These are phyloP conservation scores for Cardamine occulta DNA, from an alignment of 345 rosid species.

Conservation along the genomic window DNA sequence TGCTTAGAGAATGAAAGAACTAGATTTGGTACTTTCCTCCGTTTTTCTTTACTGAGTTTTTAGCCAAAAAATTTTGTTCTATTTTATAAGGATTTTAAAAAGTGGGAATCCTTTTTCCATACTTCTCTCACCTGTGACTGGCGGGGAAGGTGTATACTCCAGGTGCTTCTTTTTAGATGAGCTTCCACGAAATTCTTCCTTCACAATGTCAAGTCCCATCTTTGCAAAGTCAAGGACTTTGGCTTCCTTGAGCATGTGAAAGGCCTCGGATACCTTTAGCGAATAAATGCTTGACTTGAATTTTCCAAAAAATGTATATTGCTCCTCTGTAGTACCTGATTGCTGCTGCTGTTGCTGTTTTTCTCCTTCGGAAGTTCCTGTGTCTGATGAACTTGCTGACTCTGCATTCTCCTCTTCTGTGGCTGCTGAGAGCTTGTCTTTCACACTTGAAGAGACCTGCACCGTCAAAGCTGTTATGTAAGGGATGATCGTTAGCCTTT, in stretches of 20 bases:
- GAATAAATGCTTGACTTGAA: constrained; percentile 66
- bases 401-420: constrained; percentile 65
- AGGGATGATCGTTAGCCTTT: constrained; percentile 4
- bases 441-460: constrained; percentile 78
- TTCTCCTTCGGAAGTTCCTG: constrained; percentile 53
- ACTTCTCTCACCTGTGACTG: constrained; percentile 74
- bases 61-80: no score
- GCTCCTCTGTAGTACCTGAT: constrained; percentile 51
- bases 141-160: constrained; percentile 67
- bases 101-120: no score
- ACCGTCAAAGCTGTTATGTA: constrained; percentile 29
- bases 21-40: no score
- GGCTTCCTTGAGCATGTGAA: constrained; percentile 65
- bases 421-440: constrained; percentile 78
- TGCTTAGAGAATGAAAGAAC: no score
- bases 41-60: no score
- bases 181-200: constrained; percentile 75
- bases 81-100: no score
- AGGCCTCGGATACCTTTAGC: constrained; percentile 65
- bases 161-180: constrained; percentile 75
- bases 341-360: constrained; percentile 42
- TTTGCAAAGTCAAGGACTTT: constrained; percentile 74
- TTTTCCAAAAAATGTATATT: constrained; percentile 66
- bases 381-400: constrained; percentile 49
- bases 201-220: constrained; percentile 81